Conservation (phyloP, 352 stramenopile genomes). For the Achlya hypogyna region DNA sequence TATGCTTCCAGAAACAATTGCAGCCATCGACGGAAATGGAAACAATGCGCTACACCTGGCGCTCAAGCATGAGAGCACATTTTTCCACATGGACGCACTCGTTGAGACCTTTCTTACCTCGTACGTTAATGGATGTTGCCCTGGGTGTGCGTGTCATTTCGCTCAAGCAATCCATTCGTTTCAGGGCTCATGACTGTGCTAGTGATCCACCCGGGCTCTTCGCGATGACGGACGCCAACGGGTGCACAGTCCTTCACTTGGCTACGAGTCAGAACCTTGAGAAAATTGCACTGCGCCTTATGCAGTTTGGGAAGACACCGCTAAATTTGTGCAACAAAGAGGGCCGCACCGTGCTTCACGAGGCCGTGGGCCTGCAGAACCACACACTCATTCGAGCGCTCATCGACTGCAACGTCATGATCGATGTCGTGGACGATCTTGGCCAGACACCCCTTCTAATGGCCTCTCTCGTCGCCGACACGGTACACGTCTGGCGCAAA, state of each 20-base stretch:
- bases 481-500: background rate
- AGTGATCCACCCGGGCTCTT: constrained; percentile 28
- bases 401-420: constrained; percentile 33
- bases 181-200: background rate
- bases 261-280: constrained; percentile 55
- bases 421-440: constrained; percentile 52
- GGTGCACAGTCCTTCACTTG: constrained; percentile 47
- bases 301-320: constrained; percentile 29
- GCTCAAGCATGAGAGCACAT: constrained; percentile 29
- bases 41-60: constrained; percentile 51
- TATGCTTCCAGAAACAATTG: background rate
- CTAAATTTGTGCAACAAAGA: constrained; percentile 47
- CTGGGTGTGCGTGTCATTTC: background rate
- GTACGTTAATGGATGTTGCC: constrained; percentile 17
- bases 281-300: constrained; percentile 32
- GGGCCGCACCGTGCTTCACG: constrained; percentile 45
- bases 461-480: constrained; percentile 34
- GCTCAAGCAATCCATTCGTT: background rate
- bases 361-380: constrained; percentile 54
- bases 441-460: constrained; percentile 50
- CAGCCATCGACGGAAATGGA: constrained; percentile 16
- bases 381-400: constrained; percentile 37
- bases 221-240: constrained; percentile 34
- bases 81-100: constrained; percentile 55
- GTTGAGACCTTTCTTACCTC: constrained; percentile 32